phyloP scores from a whole-genome alignment of 257 asterid genomes.

The Phtheirospermum japonicum region DNA sequence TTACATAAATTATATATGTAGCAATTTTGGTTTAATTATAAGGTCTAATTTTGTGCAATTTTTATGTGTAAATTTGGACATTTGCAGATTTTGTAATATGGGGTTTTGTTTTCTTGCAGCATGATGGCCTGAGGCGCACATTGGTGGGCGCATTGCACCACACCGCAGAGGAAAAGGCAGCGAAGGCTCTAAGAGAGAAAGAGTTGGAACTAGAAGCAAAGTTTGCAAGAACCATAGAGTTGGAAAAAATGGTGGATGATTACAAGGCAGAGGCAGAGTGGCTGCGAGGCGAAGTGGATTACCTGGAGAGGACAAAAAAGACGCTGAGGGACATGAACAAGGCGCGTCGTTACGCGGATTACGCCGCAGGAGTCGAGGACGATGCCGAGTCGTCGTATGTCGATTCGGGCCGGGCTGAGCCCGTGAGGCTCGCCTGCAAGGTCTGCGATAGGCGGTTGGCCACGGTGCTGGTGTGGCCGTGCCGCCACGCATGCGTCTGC shows the following conservation, averaged over 20 bases:
- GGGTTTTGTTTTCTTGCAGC: no score
- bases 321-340: not conserved
- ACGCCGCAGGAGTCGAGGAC: not conserved
- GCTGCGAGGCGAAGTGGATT: no score
- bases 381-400: conserved; percentile 32
- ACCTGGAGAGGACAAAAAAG: no score
- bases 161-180: no score
- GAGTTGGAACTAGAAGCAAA: not conserved
- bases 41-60: no score
- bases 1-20: no score
- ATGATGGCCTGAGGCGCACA: no score
- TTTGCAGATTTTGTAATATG: no score
- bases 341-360: not conserved
- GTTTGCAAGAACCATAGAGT: not conserved
- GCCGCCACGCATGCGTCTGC: conserved; percentile 47
- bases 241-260: conserved; percentile 1
- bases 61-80: no score
- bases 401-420: conserved; percentile 18
- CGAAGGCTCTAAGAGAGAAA: not conserved
- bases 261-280: conserved; percentile 4
- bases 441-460: conserved; percentile 31
- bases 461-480: conserved; percentile 38
- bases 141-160: no score
- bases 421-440: conserved; percentile 28
- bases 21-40: no score